Evolutionary conservation across 441 rosid species (phyloP).

Genomic region (Lepidium campestre): DNA sequence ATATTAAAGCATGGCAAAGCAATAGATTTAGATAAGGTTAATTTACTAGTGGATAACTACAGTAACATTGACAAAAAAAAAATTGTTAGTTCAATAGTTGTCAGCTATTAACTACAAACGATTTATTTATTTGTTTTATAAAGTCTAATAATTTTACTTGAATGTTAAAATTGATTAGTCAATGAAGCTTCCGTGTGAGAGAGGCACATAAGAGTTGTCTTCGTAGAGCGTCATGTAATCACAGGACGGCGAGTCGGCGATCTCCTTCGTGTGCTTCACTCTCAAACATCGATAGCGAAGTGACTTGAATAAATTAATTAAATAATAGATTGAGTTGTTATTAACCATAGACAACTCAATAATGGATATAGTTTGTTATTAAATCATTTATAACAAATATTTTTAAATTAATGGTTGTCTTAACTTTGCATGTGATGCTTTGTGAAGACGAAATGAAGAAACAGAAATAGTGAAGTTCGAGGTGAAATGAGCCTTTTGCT

Average conservation of each 20-base stretch:
- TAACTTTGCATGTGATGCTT: constrained; percentile 21
- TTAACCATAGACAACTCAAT: constrained; percentile 1
- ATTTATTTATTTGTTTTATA: too few species aligned
- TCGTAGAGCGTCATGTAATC: constrained; percentile 12
- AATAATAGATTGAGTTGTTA: background rate
- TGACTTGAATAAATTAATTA: background rate
- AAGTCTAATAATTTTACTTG: background rate
- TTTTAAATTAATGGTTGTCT: background rate
- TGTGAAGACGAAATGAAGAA: constrained; percentile 13
- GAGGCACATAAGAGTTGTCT: constrained; percentile 4
- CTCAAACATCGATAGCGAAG: constrained; percentile 6
- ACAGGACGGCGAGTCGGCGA: constrained; percentile 30
- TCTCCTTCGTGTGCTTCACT: constrained; percentile 30
- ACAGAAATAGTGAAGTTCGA: constrained; percentile 4
- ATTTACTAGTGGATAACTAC: too few species aligned
- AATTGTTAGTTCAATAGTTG: too few species aligned
- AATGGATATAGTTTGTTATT: constrained; percentile 5
- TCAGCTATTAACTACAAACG: too few species aligned
- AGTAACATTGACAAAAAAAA: too few species aligned
- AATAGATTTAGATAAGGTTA: too few species aligned
- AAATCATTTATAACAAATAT: background rate
- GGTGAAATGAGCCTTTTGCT: constrained; percentile 20
- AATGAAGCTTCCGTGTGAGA: background rate
- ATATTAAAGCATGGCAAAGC: too few species aligned
- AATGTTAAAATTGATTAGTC: background rate